These are phyloP conservation scores for Lophium mytilinum DNA, from an alignment of 495 filamentous ascomycete genomes.

Conservation along the genomic window DNA sequence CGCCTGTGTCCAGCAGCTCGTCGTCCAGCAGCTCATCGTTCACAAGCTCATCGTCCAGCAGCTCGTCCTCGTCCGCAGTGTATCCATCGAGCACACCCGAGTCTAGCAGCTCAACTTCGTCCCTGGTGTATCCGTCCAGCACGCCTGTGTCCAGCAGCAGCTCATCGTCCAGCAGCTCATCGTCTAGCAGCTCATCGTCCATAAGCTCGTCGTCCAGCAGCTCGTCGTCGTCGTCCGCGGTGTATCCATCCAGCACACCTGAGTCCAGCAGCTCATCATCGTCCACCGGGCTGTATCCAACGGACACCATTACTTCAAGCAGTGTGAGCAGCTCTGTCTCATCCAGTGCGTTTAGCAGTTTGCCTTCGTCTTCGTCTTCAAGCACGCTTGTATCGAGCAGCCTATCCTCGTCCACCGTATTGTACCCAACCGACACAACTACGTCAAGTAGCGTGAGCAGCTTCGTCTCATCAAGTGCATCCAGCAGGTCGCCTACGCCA, in stretches of 20 bases:
- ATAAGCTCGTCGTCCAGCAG: background rate
- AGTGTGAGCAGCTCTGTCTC: background rate
- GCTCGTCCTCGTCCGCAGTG: background rate
- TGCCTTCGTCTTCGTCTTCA: background rate
- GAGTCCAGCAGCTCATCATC: background rate
- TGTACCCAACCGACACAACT: background rate
- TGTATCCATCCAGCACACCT: background rate
- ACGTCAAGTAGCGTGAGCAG: background rate
- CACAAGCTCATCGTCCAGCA: background rate
- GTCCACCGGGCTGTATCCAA: background rate
- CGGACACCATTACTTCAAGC: too few relatives aligned
- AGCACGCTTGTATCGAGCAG: background rate
- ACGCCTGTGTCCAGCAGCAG: background rate
- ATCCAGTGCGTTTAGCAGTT: background rate
- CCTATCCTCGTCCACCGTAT: background rate
- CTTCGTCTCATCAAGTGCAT: background rate
- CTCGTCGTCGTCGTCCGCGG: background rate
- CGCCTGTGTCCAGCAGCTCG: background rate
- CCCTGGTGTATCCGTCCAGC: background rate
- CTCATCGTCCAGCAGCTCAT: background rate
- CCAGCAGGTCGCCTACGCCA: background rate
- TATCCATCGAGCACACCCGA: too few relatives aligned
- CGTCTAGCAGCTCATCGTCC: background rate
- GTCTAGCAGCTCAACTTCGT: background rate
- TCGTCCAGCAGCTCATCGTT: background rate